Evolutionary conservation across 164 flowering plant genomes (phyloP).

Genomic region (Magnolia changhungtana): DNA sequence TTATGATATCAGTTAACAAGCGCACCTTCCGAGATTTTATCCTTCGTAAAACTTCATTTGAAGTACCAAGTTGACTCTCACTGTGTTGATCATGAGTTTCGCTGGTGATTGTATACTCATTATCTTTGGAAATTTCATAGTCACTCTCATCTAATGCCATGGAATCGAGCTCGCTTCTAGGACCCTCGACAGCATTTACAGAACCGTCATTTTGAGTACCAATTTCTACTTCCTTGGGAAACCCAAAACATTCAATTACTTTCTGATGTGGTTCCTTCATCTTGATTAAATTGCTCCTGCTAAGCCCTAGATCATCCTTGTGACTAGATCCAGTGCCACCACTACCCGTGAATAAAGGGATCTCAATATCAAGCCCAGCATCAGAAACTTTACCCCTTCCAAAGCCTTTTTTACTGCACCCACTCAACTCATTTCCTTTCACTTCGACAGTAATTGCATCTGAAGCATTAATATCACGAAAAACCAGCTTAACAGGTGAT

Average conservation of each 20-base stretch:
- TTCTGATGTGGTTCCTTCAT: slow-evolving; percentile 13
- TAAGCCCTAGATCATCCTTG: slow-evolving; percentile 10
- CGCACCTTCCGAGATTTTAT: slow-evolving; percentile 47
- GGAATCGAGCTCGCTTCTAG: slow-evolving; percentile 10
- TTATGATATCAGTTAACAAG: slow-evolving; percentile 37
- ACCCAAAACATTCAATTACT: slow-evolving; percentile 9
- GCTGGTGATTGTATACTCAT: slow-evolving; percentile 19
- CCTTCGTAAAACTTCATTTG: slow-evolving; percentile 22
- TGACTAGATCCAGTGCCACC: slow-evolving; percentile 15
- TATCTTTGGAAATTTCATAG: slow-evolving; percentile 24
- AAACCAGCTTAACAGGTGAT: background rate
- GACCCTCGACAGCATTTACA: slow-evolving; percentile 14
- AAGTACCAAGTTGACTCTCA: slow-evolving; percentile 11
- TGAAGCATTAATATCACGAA: slow-evolving; percentile 10
- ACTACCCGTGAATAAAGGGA: slow-evolving; percentile 8
- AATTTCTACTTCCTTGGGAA: slow-evolving; percentile 2
- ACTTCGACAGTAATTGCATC: slow-evolving; percentile 13
- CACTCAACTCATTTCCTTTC: slow-evolving; percentile 14
- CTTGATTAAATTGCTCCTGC: background rate
- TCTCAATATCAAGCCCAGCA: slow-evolving; percentile 13
- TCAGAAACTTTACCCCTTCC: slow-evolving; percentile 17
- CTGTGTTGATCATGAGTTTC: slow-evolving; percentile 11
- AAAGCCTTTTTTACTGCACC: slow-evolving; percentile 5
- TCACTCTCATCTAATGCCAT: slow-evolving; percentile 25
- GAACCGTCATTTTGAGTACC: slow-evolving; percentile 16